Conservation (phyloP, 176 grass and related monocot species). For the Ananas comosus region DNA sequence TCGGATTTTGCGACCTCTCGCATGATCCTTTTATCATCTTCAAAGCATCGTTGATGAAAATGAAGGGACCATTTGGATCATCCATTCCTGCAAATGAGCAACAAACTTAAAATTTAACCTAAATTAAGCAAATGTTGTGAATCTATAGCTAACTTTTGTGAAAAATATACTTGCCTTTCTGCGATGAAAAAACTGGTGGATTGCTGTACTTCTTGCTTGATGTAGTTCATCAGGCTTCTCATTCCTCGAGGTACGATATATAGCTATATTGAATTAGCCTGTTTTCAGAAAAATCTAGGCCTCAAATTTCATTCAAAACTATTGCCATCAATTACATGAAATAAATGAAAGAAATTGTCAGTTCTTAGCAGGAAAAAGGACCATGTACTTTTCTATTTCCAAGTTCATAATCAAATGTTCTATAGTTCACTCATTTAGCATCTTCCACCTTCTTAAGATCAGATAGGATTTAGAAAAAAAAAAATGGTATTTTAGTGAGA, state of each 20-base stretch:
- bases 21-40: slow-evolving; percentile 79
- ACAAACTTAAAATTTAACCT: neutral
- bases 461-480: neutral
- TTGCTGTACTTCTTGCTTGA: slow-evolving; percentile 74
- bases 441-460: neutral
- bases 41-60: slow-evolving; percentile 52
- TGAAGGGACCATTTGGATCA: slow-evolving; percentile 64
- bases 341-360: too few relatives aligned
- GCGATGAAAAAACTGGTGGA: slow-evolving; percentile 75
- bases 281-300: neutral
- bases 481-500: neutral
- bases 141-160: neutral
- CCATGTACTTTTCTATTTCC: neutral
- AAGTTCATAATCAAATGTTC: neutral
- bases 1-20: too few relatives aligned
- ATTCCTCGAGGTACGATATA: slow-evolving; percentile 85
- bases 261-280: slow-evolving; percentile 80
- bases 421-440: neutral
- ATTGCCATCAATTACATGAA: neutral
- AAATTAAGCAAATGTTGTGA: neutral
- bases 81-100: slow-evolving; percentile 55
- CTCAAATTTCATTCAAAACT: neutral
- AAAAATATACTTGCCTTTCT: slow-evolving; percentile 45
- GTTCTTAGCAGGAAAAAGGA: neutral
- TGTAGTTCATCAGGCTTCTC: slow-evolving; percentile 86